A percentile compares a stretch with the other conserved stretches of the same genome.
Conservation (phyloP, 225 moss, liverwort and hornwort genomes). For the Physcomitrellopsis africana region DNA sequence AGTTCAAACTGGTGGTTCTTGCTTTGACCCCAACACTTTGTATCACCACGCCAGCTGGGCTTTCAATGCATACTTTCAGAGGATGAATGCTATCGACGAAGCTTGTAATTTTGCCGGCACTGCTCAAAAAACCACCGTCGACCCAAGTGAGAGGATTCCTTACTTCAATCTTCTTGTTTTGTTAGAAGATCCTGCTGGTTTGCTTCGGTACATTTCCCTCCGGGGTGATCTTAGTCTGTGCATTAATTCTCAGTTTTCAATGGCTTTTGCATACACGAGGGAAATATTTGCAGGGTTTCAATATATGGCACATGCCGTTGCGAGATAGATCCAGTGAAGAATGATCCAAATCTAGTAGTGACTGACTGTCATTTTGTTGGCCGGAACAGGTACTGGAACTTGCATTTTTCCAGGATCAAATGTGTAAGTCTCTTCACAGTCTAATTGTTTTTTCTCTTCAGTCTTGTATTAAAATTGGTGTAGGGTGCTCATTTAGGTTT, state of each 20-base stretch:
- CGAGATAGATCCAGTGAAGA: background rate
- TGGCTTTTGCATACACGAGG: background rate
- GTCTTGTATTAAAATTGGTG: background rate
- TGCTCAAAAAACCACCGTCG: slow-evolving; percentile 23
- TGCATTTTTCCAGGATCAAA: slow-evolving; percentile 33
- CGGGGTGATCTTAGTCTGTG: background rate
- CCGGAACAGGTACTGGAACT: slow-evolving; percentile 36
- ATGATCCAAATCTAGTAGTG: background rate
- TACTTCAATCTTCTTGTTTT: background rate
- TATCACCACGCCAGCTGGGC: slow-evolving; percentile 46
- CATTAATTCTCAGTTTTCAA: background rate
- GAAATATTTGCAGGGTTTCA: background rate
- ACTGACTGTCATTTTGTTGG: slow-evolving; percentile 1
- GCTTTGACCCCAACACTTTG: slow-evolving; percentile 41
- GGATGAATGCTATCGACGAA: background rate
- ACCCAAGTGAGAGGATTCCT: slow-evolving; percentile 37
- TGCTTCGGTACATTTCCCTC: background rate
- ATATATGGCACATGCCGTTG: background rate
- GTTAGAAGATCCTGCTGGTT: background rate
- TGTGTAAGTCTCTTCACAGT: slow-evolving; percentile 32
- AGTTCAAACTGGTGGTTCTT: slow-evolving; percentile 22
- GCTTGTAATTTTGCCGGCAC: slow-evolving; percentile 39
- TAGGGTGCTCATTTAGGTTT: background rate
- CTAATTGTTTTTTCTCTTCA: background rate
- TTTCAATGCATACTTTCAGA: slow-evolving; percentile 48